Base-by-base conservation (phyloP, 2,329 filamentous ascomycete genomes). In the Claviceps sorghi region DNA sequence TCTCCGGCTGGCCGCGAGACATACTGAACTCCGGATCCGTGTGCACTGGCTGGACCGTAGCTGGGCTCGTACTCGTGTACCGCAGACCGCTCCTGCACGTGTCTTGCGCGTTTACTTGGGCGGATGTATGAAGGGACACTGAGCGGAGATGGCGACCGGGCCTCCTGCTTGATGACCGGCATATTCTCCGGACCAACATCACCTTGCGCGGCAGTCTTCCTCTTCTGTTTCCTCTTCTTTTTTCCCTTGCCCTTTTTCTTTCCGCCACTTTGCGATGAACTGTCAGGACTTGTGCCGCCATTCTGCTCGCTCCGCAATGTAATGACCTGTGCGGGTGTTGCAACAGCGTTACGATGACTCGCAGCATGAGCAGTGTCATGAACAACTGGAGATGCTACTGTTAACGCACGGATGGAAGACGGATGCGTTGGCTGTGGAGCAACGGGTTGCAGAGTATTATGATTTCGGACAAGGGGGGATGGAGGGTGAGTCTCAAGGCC, bases 351-450 rank as follows among this genome's bases (percentile, higher is more conserved):
- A 10, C 55, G 47, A 13, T 48, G 38, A 11, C 48, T 19, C 30
- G 40, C 46, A 19, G 45, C 47, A 19, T 45, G 45, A 13, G 50
- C 8, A 17, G 32, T 8, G 2, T 51, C 50, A 7, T 48, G 54
- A 22, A 47, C 21, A 9, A 34, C 26, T n/a, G 51, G 22, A 9
- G 53, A 55, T 38, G 53, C 49, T 34, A 40, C 41, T 19, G 53
- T 44, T 5, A 55, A 36, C 4, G 53, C 67, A 59, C 77, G 70
- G 68, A 83, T 63, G 57, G 76, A 71, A 64, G 84, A 75, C 57
- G 80, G 80, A 62, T 86, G 83, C 48, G 82, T 81, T 51, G 87
- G 85, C 61, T 87, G 86, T 29, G 87, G 86, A 50, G 86, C 86
- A 62, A 84, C 70, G 43, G 84, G 84, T 38, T 82, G 83, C 49